Conservation (phyloP, 2,329 filamentous ascomycete species). For the Fusarium sp. region DNA sequence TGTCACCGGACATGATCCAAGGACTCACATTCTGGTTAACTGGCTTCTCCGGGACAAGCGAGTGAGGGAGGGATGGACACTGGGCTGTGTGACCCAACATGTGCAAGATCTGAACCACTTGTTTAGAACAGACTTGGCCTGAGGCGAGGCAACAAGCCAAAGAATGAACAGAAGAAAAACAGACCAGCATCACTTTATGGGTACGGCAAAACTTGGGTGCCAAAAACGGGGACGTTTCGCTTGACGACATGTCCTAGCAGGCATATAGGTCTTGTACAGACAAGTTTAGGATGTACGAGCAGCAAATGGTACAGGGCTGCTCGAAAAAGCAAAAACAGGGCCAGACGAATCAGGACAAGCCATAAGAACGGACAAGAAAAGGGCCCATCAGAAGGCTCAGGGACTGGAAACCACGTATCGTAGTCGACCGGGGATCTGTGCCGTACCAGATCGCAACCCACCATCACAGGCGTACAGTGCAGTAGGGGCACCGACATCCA, state of each 20-base stretch:
- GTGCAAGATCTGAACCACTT: slow-evolving; percentile 49
- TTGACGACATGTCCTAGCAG: slow-evolving; percentile 33
- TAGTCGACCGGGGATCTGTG: slow-evolving; percentile 31
- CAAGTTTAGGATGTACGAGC: slow-evolving; percentile 12
- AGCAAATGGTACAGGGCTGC: slow-evolving; percentile 22
- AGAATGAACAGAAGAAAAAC: slow-evolving; percentile 32
- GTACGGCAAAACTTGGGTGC: slow-evolving; percentile 36
- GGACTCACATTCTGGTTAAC: slow-evolving; percentile 29
- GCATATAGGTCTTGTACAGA: slow-evolving; percentile 20
- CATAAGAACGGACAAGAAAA: slow-evolving; percentile 27
- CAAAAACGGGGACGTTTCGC: slow-evolving; percentile 27
- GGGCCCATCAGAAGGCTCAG: slow-evolving; percentile 19
- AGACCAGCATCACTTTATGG: slow-evolving; percentile 38
- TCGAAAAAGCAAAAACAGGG: slow-evolving; percentile 33
- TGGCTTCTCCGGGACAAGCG: slow-evolving; percentile 36
- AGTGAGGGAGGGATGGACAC: slow-evolving; percentile 45
- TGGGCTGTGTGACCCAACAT: slow-evolving; percentile 49
- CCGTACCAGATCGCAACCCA: slow-evolving; percentile 39
- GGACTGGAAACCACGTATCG: slow-evolving; percentile 29
- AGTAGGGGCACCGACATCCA: slow-evolving; percentile 43
- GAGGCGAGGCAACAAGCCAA: slow-evolving; percentile 45
- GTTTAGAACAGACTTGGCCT: slow-evolving; percentile 48
- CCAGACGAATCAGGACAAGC: slow-evolving; percentile 31
- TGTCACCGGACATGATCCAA: slow-evolving; percentile 34
- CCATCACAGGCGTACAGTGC: slow-evolving; percentile 27